Evolutionary conservation across 371 early-diverging fungal genomes (phyloP).

Genomic region (Mucor circinelloides): DNA sequence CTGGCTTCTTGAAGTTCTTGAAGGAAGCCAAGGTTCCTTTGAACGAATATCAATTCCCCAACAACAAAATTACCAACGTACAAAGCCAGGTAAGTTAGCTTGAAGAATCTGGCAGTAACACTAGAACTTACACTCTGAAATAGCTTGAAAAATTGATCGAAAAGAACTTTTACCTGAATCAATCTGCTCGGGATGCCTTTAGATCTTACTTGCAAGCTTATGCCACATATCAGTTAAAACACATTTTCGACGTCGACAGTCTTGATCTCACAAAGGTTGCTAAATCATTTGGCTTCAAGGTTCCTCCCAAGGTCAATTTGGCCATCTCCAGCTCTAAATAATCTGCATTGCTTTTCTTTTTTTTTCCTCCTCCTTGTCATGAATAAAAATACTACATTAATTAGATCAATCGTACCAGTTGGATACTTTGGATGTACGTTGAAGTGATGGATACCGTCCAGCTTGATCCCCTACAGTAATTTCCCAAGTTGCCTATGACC

Average conservation of each 20-base stretch:
- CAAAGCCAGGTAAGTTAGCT: constrained; percentile 64
- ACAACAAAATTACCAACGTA: constrained; percentile 93
- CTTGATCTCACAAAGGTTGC: constrained; percentile 94
- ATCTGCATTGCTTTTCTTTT: constrained; percentile 8
- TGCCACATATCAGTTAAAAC: constrained; percentile 94
- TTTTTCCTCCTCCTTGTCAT: not conserved
- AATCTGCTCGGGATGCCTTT: constrained; percentile 98
- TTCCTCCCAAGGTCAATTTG: constrained; percentile 96
- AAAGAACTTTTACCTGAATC: constrained; percentile 98
- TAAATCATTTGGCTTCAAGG: constrained; percentile 94
- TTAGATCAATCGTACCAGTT: not conserved
- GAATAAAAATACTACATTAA: constrained; percentile 2
- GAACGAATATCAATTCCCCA: constrained; percentile 98
- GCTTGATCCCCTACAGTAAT: too few species aligned
- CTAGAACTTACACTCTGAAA: too few species aligned
- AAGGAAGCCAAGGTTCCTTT: constrained; percentile 97
- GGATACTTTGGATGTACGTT: not conserved
- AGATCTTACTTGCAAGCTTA: constrained; percentile 97
- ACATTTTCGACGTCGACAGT: constrained; percentile 91
- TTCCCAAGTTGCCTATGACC: too few species aligned
- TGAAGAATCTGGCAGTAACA: not conserved
- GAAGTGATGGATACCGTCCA: too few species aligned
- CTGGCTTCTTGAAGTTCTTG: constrained; percentile 94
- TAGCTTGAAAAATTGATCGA: constrained; percentile 95
- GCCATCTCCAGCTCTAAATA: constrained; percentile 57